Percentiles rank a stretch among this genome's conserved stretches.
These are phyloP conservation scores for Colletotrichum sp. DNA, from an alignment of 2,329 filamentous ascomycete genomes.

Conservation along the genomic window DNA sequence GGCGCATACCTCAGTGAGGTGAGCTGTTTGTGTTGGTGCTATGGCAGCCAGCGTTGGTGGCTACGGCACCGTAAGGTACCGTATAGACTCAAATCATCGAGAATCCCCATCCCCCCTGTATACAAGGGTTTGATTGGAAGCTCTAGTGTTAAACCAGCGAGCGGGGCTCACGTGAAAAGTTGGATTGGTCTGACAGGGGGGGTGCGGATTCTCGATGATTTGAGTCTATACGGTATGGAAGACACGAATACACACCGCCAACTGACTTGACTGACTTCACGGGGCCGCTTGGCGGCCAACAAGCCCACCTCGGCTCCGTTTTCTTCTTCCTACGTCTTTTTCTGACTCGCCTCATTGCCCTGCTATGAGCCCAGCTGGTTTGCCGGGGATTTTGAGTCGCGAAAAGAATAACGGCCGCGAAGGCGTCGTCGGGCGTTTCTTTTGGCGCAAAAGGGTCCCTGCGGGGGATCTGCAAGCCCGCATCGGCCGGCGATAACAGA, in stretches of 20 bases:
- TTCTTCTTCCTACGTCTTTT: background rate
- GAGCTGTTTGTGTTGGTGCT: background rate
- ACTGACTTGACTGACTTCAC: background rate
- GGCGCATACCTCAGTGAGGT: background rate
- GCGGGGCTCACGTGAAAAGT: too few species aligned
- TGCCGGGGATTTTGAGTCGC: background rate
- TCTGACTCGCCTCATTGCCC: background rate
- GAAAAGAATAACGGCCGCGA: background rate
- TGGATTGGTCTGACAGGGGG: too few species aligned
- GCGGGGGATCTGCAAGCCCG: conserved; percentile 13
- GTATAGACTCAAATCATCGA: too few species aligned
- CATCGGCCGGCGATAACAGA: background rate
- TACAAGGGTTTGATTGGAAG: too few species aligned
- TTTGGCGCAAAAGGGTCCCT: background rate
- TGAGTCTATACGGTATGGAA: too few species aligned
- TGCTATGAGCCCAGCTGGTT: background rate
- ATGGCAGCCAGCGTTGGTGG: background rate
- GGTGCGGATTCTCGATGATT: too few species aligned
- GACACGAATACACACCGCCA: background rate
- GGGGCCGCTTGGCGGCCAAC: background rate
- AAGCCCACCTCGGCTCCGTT: background rate
- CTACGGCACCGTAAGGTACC: background rate
- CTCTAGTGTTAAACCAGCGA: too few species aligned
- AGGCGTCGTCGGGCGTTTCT: background rate
- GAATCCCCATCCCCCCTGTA: too few species aligned